Evolutionary conservation across 495 filamentous ascomycete species (phyloP), one percentile per base, ranked within the genome.

Genomic region (Astrocystis sublimbata): DNA sequence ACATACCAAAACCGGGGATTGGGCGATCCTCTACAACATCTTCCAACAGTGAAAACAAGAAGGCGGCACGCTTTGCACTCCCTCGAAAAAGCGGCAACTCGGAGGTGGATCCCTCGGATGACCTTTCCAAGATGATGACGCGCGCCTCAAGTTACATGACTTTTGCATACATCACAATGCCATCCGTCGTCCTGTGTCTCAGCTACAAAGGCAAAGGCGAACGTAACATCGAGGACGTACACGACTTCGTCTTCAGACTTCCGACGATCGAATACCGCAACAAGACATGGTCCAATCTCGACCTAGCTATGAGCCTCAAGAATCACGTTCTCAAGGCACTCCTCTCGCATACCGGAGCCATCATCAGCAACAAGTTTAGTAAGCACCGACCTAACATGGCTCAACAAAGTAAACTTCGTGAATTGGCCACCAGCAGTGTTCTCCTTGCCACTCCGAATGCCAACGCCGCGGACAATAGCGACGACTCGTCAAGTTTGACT

Each of bases 221-320:
- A 58, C 92, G 92, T 67, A 99, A 98, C 68, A 77, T 98, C 51
- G 91, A 96, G 76, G 94, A 98, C 73, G 87, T 98, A 12, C 94
- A 98, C 74, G 88, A 97, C 68, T 93, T 98, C 62, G 94, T 98
- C 61, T 98, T 98, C 83, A 88, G 92, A 19, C 85, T 99, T 69
- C 94, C 94, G 6, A 89, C 89, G 15, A 86, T 99, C 40, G 94
- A 99, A 71, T 98, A 96, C 73, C 84, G 91, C 51, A 98, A 99
- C 79, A 98, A 97, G 77, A 98, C 92, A 9, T 99, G 94, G 94
- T 97, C 93, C 17, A 98, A 98, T 72, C 85, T 98, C 7, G 94
- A 99, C 64, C 85, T 99, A 10, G 92, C 93, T 1, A 78, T 97
- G 51, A 88, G 89, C 19, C 79, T 99, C 46, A 98, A 99, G 81